These are phyloP conservation scores for Achaetomiella virescens DNA, from an alignment of 495 filamentous ascomycete genomes.

Conservation along the genomic window DNA sequence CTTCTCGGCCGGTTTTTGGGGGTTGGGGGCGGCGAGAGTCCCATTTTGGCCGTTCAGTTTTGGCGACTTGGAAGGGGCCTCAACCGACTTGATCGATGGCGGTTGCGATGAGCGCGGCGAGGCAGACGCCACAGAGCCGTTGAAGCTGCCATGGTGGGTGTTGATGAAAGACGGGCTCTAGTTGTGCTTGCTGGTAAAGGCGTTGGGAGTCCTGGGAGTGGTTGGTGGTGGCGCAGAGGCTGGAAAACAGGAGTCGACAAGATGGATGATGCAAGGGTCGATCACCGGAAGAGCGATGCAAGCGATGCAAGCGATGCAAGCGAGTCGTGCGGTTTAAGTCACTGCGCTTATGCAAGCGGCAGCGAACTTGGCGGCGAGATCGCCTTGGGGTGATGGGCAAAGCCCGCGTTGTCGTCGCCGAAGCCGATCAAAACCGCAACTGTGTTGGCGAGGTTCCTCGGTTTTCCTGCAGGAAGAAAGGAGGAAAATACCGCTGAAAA, in stretches of 20 bases:
- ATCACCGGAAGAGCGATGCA: conserved; percentile 17
- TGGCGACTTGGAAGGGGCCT: conserved; percentile 35
- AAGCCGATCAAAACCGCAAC: conserved; percentile 26
- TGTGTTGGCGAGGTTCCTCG: conserved; percentile 6
- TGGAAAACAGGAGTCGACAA: background rate
- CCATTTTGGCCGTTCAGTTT: conserved; percentile 37
- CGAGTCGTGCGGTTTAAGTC: conserved; percentile 17
- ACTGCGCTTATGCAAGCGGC: conserved; percentile 33
- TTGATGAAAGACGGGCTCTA: background rate
- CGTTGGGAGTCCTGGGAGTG: background rate
- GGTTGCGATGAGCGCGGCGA: conserved; percentile 40
- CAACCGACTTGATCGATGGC: conserved; percentile 42
- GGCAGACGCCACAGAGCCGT: conserved; percentile 29
- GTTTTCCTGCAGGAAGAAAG: conserved; percentile 5
- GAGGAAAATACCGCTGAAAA: conserved; percentile 7
- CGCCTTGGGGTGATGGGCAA: conserved; percentile 29
- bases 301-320: conserved; percentile 22
- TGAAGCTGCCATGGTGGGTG: conserved; percentile 21
- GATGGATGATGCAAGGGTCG: conserved; percentile 3
- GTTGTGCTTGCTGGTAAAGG: background rate
- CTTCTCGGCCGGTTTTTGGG: conserved; percentile 39
- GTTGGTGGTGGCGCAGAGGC: background rate
- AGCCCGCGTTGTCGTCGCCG: conserved; percentile 19
- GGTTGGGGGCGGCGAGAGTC: conserved; percentile 17
- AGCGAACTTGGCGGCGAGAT: conserved; percentile 29